These are phyloP conservation scores for Diaporthe sp. DNA, from an alignment of 2,329 filamentous ascomycete genomes.

Conservation along the genomic window DNA sequence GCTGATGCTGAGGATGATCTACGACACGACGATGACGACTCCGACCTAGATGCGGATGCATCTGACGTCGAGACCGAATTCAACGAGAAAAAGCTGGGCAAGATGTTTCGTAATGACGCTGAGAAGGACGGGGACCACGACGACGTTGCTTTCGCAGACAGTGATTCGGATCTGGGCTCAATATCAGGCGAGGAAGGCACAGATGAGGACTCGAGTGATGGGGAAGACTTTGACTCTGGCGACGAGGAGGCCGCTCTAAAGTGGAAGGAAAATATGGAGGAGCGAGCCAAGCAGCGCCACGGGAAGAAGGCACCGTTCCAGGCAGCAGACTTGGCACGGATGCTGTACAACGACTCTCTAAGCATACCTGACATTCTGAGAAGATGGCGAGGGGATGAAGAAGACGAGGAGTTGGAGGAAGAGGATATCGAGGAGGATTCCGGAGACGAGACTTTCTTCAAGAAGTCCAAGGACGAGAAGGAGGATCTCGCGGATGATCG, in stretches of 20 bases:
- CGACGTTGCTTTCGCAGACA: slow-evolving; percentile 93
- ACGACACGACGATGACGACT: slow-evolving; percentile 62
- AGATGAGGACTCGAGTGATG: slow-evolving; percentile 65
- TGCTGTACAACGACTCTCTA: slow-evolving; percentile 89
- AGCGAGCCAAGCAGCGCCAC: slow-evolving; percentile 80
- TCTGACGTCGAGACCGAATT: slow-evolving; percentile 70
- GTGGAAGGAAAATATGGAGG: slow-evolving; percentile 91
- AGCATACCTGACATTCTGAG: slow-evolving; percentile 81
- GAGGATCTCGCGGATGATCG: slow-evolving; percentile 84
- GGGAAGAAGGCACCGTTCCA: slow-evolving; percentile 79
- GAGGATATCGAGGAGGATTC: slow-evolving; percentile 68
- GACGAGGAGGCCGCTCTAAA: slow-evolving; percentile 80
- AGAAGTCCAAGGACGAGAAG: slow-evolving; percentile 72
- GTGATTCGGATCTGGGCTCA: slow-evolving; percentile 95
- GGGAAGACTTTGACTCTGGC: slow-evolving; percentile 63
- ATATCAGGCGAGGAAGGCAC: slow-evolving; percentile 70
- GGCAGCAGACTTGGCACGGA: slow-evolving; percentile 83
- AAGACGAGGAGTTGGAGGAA: too few species aligned
- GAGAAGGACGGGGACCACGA: slow-evolving; percentile 69
- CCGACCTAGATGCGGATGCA: slow-evolving; percentile 67
- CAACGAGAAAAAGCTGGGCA: slow-evolving; percentile 71
- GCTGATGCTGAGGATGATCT: slow-evolving; percentile 65
- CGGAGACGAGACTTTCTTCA: slow-evolving; percentile 75
- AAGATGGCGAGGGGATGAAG: slow-evolving; percentile 87
- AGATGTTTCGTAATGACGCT: slow-evolving; percentile 67